These are phyloP conservation scores for Corymbia maculata DNA, from an alignment of 345 rosid species.

Conservation along the genomic window DNA sequence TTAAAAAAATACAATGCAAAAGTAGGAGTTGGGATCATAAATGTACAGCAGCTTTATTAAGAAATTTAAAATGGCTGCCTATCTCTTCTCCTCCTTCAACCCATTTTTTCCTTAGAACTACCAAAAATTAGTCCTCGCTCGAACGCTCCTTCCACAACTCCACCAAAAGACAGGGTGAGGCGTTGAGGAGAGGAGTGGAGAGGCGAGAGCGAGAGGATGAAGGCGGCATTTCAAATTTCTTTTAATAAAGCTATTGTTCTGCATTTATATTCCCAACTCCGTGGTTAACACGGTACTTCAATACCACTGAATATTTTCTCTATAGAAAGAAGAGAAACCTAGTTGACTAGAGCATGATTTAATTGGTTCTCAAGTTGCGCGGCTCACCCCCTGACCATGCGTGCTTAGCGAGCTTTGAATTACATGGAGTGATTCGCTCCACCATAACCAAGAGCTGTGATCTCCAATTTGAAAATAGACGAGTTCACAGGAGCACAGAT, in stretches of 20 bases:
- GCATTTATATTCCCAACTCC: background rate
- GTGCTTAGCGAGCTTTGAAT: background rate
- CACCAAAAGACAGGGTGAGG: too few relatives aligned
- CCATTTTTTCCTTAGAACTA: too few relatives aligned
- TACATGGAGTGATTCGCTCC: background rate
- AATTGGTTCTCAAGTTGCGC: background rate
- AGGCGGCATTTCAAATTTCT: too few relatives aligned
- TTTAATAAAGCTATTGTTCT: background rate
- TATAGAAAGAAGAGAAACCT: background rate
- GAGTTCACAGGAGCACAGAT: background rate
- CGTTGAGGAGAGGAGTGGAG: too few relatives aligned
- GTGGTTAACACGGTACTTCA: background rate
- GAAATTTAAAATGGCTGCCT: too few relatives aligned
- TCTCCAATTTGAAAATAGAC: background rate
- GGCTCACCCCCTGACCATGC: background rate
- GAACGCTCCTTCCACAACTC: too few relatives aligned
- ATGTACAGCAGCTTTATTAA: too few relatives aligned
- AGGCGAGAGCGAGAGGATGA: too few relatives aligned
- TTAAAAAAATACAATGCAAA: too few relatives aligned
- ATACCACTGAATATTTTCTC: background rate
- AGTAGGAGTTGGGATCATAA: background rate
- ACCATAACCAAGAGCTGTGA: background rate
- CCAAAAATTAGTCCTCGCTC: too few relatives aligned
- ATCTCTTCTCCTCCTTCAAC: too few relatives aligned
- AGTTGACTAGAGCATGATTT: background rate